phyloP scores from a whole-genome alignment of 75 land plant genomes.

The Adiantum capillusveneris region DNA sequence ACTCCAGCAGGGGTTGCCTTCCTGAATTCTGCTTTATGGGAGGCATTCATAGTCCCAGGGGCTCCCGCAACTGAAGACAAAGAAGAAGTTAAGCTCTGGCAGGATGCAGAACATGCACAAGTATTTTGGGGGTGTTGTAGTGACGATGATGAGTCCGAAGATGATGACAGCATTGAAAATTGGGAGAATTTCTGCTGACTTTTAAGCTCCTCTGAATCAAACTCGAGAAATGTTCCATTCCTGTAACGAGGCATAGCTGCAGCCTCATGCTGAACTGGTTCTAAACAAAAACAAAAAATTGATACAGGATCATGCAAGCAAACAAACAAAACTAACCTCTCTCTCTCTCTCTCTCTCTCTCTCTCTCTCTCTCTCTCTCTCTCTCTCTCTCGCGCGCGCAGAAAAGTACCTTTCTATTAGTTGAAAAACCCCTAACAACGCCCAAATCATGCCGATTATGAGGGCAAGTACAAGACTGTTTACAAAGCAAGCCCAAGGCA shows the following conservation, averaged over 20 bases:
- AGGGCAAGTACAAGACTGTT: too few species aligned
- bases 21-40: neutral
- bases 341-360: too few species aligned
- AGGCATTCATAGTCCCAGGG: neutral
- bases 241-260: neutral
- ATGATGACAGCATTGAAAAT: neutral
- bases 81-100: neutral
- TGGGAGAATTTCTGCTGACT: constrained; percentile 1
- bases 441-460: too few species aligned
- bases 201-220: neutral
- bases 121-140: neutral
- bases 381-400: too few species aligned
- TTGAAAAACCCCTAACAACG: too few species aligned
- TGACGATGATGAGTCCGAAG: neutral
- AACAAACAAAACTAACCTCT: too few species aligned
- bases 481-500: too few species aligned
- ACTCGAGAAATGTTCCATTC: neutral
- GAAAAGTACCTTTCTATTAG: too few species aligned
- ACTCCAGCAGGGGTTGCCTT: neutral
- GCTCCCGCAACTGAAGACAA: neutral
- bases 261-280: neutral
- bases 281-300: too few species aligned
- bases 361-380: too few species aligned
- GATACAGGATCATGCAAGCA: too few species aligned
- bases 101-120: neutral